Conservation (phyloP, 176 grass and related monocot species). For the Musa itinerans region DNA sequence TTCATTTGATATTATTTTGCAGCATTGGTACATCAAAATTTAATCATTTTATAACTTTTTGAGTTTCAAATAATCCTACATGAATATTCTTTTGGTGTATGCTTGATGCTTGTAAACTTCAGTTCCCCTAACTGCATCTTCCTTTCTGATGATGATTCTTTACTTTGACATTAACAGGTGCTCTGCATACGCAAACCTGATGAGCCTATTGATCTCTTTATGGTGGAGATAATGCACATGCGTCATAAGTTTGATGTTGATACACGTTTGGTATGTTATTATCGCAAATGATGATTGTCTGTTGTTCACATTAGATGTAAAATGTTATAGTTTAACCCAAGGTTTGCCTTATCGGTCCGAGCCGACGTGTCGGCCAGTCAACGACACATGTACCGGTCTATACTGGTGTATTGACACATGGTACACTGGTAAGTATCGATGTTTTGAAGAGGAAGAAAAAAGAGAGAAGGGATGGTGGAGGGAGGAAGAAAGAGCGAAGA, state of each 20-base stretch:
- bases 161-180: conserved; percentile 33
- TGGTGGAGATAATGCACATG: conserved; percentile 99
- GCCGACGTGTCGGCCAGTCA: too few species aligned
- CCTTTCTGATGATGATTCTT: not conserved
- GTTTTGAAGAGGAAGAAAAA: too few species aligned
- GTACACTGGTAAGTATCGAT: too few species aligned
- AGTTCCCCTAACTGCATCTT: not conserved
- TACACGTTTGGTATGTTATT: conserved; percentile 61
- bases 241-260: conserved; percentile 95
- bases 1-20: not conserved
- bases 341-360: too few species aligned
- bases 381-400: too few species aligned
- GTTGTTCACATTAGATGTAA: conserved; percentile 1
- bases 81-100: not conserved
- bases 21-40: not conserved
- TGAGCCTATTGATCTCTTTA: conserved; percentile 91
- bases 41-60: not conserved
- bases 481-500: too few species aligned
- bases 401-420: too few species aligned
- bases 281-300: not conserved
- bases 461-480: too few species aligned
- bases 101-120: conserved; percentile 5
- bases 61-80: not conserved
- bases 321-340: not conserved
- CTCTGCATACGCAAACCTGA: conserved; percentile 65